Base-by-base conservation (phyloP, 2,329 filamentous ascomycete genomes). In the Piedraia hortae region DNA sequence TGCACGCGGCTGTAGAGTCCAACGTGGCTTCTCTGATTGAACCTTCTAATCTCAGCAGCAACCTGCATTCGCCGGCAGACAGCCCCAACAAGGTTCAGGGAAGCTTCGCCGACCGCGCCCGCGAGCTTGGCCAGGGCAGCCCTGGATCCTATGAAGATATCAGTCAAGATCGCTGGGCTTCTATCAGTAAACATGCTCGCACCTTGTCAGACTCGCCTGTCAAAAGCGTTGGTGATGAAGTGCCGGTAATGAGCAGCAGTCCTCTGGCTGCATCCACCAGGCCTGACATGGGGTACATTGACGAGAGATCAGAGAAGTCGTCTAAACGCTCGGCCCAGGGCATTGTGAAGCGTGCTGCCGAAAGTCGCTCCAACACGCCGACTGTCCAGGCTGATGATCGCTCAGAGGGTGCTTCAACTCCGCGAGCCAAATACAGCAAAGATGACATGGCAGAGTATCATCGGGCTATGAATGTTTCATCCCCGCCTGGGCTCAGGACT, bases 21-120 rank as follows among this genome's bases (percentile, higher is more conserved):
- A 73, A 72, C 6, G 80, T 93, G 6, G 82, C 82, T 5, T 91
- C 80, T 9, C 52, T 93, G 4, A 70, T 85, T 34, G 75, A 78
- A 10, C 82, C 77, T 0, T 88, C 77, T 2, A 60, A 69, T 7
- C 41, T 90, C 23, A 80, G 48, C 28, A 41, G 38, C 23, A 31
- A 32, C 25, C 20, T 32, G 24, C 20, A 26, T 5, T 39, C 37
- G 10, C 33, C 33, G n/a, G 20, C 29, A 22, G 24, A 27, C 19
- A 33, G 33, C 21, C 23, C 31, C 9, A 19, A 26, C 13, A 36
- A 35, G 24, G 19, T 25, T 10, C 31, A 34, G 22, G 36, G 31
- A 17, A 34, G 31, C 13, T 34, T 39, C 24, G 33, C 32, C 17
- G 31, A 40, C 23, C 33, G 36, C 7, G 34, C 38, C 31, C 31